phyloP scores from a whole-genome alignment of 768 basidiomycete species.

The Termitomyces eurrhizus region DNA sequence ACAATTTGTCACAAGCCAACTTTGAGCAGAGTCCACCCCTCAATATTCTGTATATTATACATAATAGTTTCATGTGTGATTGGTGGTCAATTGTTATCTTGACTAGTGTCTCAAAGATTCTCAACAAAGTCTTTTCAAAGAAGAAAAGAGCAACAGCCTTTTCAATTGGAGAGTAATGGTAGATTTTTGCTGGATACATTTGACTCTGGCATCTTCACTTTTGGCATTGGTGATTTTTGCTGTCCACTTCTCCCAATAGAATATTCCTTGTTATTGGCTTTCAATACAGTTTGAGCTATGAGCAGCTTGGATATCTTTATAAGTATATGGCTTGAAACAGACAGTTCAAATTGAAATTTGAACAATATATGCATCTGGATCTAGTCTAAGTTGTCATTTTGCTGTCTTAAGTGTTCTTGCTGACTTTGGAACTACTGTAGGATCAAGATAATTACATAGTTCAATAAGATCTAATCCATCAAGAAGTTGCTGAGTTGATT shows the following conservation, averaged over 20 bases:
- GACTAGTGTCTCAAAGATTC: not conserved
- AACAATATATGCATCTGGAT: not conserved
- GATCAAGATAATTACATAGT: not conserved
- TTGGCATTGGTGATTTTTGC: not conserved
- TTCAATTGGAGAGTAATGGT: not conserved
- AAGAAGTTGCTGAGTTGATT: not conserved
- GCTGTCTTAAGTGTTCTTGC: not conserved
- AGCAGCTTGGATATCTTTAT: not conserved
- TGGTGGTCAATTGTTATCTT: not conserved
- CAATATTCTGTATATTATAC: not conserved
- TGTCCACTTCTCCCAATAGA: not conserved
- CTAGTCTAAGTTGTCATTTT: not conserved
- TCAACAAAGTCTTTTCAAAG: not conserved
- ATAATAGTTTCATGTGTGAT: not conserved
- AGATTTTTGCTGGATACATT: not conserved
- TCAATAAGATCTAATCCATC: not conserved
- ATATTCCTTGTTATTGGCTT: not conserved
- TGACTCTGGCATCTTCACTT: not conserved
- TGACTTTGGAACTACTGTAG: not conserved
- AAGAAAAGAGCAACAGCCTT: not conserved
- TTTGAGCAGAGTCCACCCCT: not conserved
- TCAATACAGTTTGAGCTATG: not conserved
- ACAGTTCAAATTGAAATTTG: not conserved
- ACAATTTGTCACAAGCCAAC: not conserved
- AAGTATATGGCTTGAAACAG: not conserved